These are phyloP conservation scores for Anacardium occidentale DNA, from an alignment of 345 rosid species.

Conservation along the genomic window DNA sequence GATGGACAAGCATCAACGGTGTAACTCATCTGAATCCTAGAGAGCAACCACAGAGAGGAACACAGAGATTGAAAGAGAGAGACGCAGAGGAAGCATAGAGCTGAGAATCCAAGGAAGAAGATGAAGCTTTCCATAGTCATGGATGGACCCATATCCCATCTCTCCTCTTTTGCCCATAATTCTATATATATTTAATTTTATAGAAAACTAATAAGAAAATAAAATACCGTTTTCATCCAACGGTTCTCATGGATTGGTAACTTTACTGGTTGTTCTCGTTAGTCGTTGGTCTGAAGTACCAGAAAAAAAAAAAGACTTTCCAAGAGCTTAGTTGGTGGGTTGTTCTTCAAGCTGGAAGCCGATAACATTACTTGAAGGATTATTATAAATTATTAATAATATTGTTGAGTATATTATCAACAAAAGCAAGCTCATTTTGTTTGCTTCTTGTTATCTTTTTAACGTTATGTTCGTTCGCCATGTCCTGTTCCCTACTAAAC, in stretches of 20 bases:
- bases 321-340: slow-evolving; percentile 33
- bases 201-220: too few relatives aligned
- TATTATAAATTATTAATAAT: not conserved
- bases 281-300: too few relatives aligned
- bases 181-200: too few relatives aligned
- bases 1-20: too few relatives aligned
- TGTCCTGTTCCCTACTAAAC: slow-evolving; percentile 1
- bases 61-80: slow-evolving; percentile 23
- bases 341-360: slow-evolving; percentile 43
- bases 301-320: slow-evolving; percentile 20
- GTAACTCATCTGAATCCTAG: not conserved
- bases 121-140: slow-evolving; percentile 7
- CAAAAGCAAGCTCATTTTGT: slow-evolving; percentile 38
- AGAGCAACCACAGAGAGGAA: slow-evolving; percentile 15
- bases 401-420: not conserved
- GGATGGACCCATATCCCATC: slow-evolving; percentile 10
- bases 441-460: slow-evolving; percentile 1
- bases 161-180: not conserved
- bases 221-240: too few relatives aligned
- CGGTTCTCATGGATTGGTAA: too few relatives aligned
- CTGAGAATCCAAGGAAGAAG: slow-evolving; percentile 46
- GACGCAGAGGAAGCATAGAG: not conserved
- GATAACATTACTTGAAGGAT: slow-evolving; percentile 24
- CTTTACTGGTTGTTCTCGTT: too few relatives aligned
- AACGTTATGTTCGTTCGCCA: not conserved